phyloP scores from a whole-genome alignment of 352 stramenopile genomes.

The Phytopythium delawarense region DNA sequence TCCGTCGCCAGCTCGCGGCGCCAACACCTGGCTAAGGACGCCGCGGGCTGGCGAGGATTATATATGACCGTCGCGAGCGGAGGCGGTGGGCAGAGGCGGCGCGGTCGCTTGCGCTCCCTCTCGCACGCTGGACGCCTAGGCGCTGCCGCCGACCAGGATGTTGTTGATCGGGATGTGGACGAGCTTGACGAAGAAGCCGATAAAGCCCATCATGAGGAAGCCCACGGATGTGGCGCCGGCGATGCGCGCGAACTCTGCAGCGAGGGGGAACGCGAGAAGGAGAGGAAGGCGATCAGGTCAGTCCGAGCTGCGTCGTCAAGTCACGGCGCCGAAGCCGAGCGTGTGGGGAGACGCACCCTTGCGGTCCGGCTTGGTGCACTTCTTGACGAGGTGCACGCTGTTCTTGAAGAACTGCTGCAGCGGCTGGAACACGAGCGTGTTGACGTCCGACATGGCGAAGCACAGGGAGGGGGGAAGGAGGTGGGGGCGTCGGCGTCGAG shows the following conservation, averaged over 20 bases:
- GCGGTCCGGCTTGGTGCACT: slow-evolving; percentile 98
- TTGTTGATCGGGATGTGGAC: slow-evolving; percentile 99
- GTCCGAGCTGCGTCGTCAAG: too few species aligned
- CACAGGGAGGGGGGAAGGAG: not conserved
- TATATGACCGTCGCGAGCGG: not conserved
- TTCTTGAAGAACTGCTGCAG: slow-evolving; percentile 97
- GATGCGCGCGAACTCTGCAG: slow-evolving; percentile 94
- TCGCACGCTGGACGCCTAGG: slow-evolving; percentile 31
- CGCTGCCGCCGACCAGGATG: slow-evolving; percentile 94
- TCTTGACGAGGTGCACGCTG: slow-evolving; percentile 97
- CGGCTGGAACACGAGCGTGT: slow-evolving; percentile 93
- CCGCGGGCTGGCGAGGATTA: not conserved
- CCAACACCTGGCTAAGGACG: too few species aligned
- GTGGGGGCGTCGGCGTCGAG: not conserved
- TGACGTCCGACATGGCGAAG: slow-evolving; percentile 81
- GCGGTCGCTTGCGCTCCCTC: not conserved
- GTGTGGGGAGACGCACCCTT: slow-evolving; percentile 76
- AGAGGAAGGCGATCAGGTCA: slow-evolving; percentile 9
- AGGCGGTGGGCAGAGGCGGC: not conserved
- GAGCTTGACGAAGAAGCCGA: slow-evolving; percentile 99
- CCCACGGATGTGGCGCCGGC: slow-evolving; percentile 93
- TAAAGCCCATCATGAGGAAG: slow-evolving; percentile 99
- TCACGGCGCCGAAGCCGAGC: too few species aligned
- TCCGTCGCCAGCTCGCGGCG: not conserved
- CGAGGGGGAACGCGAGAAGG: not conserved